phyloP scores from a whole-genome alignment of 2,329 filamentous ascomycete genomes.

The Colletotrichum sp. region DNA sequence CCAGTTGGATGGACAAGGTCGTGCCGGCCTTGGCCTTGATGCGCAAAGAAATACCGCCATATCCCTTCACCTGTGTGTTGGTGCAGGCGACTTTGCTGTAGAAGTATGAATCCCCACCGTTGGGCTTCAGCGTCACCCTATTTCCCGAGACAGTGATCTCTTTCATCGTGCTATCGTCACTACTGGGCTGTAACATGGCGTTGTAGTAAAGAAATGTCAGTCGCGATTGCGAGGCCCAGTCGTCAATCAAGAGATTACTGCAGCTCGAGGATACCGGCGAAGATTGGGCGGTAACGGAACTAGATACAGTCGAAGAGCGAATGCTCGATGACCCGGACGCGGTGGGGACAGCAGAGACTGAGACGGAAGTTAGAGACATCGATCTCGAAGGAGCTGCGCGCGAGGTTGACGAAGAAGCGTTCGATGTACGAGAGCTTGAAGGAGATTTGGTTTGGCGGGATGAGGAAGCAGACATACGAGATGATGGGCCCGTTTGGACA shows the following conservation, averaged over 20 bases:
- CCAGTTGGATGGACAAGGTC: constrained; percentile 56
- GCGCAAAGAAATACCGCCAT: constrained; percentile 61
- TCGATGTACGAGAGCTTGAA: neutral
- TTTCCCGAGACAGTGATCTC: constrained; percentile 57
- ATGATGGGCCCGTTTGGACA: neutral
- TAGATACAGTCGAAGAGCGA: neutral
- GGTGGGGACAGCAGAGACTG: neutral
- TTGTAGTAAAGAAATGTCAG: constrained; percentile 68
- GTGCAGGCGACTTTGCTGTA: constrained; percentile 62
- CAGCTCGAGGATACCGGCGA: constrained; percentile 32
- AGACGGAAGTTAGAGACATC: neutral
- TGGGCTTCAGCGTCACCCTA: constrained; percentile 58
- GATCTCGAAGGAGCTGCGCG: neutral
- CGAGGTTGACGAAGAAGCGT: neutral
- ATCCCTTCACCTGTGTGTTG: constrained; percentile 45
- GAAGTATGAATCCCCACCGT: constrained; percentile 56
- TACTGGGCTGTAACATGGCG: constrained; percentile 57
- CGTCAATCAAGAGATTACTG: constrained; percentile 55
- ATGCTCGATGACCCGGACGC: neutral
- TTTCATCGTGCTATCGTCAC: constrained; percentile 62
- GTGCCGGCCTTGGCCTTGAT: constrained; percentile 59
- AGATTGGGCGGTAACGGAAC: neutral
- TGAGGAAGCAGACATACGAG: neutral
- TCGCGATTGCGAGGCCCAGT: constrained; percentile 66
- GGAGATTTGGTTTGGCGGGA: neutral